Percentiles rank a stretch among this genome's conserved stretches.
Evolutionary conservation across 257 asterid species (phyloP).

Genomic region (Asclepias syriaca): DNA sequence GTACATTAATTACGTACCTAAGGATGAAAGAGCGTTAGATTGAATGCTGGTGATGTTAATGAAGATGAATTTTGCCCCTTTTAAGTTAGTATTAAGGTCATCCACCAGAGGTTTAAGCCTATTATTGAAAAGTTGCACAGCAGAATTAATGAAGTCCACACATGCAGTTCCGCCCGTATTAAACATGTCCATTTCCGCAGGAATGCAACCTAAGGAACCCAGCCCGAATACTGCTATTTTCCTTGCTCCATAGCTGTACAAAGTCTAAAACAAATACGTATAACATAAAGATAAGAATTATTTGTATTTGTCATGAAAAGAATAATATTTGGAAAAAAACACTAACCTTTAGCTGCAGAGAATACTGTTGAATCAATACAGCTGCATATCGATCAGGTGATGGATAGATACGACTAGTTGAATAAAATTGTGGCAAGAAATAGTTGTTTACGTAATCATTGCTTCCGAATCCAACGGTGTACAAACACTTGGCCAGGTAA

Average conservation of each 20-base stretch:
- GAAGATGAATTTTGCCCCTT: conserved; percentile 35
- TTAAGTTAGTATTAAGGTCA: conserved; percentile 25
- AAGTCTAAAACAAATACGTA: conserved; percentile 15
- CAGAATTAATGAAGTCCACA: conserved; percentile 32
- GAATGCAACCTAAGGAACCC: conserved; percentile 42
- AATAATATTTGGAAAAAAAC: too few species aligned
- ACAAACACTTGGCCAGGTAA: conserved; percentile 38
- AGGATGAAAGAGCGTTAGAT: conserved; percentile 16
- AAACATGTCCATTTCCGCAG: conserved; percentile 15
- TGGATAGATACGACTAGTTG: conserved; percentile 16
- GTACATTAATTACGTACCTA: conserved; percentile 20
- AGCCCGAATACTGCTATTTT: conserved; percentile 46
- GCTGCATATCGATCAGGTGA: conserved; percentile 34
- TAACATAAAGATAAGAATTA: too few species aligned
- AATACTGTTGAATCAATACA: conserved; percentile 22
- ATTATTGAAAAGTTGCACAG: conserved; percentile 26
- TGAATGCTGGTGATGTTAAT: conserved; percentile 39
- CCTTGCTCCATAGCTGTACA: conserved; percentile 45
- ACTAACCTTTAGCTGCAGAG: conserved; percentile 10
- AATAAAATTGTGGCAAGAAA: conserved; percentile 22
- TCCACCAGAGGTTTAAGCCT: conserved; percentile 31
- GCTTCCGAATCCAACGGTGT: conserved; percentile 49
- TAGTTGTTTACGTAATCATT: conserved; percentile 64
- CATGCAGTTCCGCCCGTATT: conserved; percentile 27
- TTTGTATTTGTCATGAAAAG: too few species aligned